Evolutionary conservation across 257 asterid species (phyloP).

Genomic region (Gentiana straminea): DNA sequence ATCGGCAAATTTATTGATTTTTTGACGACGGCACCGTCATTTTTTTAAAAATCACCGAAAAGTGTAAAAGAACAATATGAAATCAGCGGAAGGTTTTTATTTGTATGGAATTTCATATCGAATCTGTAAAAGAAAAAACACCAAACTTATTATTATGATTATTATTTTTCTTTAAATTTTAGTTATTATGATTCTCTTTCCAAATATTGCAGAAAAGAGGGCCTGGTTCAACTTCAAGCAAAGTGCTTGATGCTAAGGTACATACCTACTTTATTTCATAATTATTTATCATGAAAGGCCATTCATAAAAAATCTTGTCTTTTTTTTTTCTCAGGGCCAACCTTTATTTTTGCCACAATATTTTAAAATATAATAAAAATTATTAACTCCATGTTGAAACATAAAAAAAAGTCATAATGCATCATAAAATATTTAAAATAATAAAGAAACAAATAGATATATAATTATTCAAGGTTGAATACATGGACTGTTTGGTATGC

Average conservation of each 20-base stretch:
- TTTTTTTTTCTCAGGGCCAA: neutral
- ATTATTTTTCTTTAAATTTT: no score
- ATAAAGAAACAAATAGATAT: no score
- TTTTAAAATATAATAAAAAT: neutral
- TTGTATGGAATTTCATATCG: no score
- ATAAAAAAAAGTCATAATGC: neutral
- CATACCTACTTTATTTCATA: slow-evolving; percentile 3
- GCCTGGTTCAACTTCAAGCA: slow-evolving; percentile 59
- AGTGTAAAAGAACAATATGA: neutral
- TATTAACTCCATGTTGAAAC: neutral
- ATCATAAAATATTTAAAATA: no score
- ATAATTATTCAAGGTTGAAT: slow-evolving; percentile 2
- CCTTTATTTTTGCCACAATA: slow-evolving; percentile 1
- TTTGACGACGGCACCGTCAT: neutral
- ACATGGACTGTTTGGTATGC: slow-evolving; percentile 10
- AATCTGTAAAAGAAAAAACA: neutral
- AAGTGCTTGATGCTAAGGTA: slow-evolving; percentile 77
- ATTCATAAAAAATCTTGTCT: neutral
- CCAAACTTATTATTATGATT: neutral
- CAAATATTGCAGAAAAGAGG: slow-evolving; percentile 60
- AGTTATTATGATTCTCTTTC: neutral
- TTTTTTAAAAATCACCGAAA: neutral
- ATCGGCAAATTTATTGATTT: no score
- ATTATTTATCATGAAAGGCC: neutral
- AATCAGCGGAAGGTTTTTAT: neutral